A percentile compares a stretch with the other conserved stretches of the same genome.
These are phyloP conservation scores for Cryphonectria naterciae DNA, from an alignment of 2,329 filamentous ascomycete genomes.

Conservation along the genomic window DNA sequence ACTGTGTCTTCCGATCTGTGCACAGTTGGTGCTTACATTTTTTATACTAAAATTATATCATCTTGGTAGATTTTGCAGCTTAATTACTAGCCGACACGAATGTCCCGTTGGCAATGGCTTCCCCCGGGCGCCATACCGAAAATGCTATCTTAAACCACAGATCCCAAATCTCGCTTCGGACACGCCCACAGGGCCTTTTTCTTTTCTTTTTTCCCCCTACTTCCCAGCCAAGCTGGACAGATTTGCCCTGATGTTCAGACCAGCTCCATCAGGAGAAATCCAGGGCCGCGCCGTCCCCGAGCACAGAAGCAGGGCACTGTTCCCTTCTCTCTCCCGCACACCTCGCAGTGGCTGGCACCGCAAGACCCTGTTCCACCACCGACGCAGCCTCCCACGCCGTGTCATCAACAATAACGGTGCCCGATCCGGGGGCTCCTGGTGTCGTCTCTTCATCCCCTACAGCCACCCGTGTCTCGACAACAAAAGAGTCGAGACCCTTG, in stretches of 20 bases:
- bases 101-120: background rate
- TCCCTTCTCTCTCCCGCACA: background rate
- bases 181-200: background rate
- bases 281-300: background rate
- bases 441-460: background rate
- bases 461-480: background rate
- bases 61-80: background rate
- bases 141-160: background rate
- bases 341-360: background rate
- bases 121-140: background rate
- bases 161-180: background rate
- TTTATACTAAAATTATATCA: background rate
- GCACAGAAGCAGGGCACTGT: background rate
- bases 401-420: background rate
- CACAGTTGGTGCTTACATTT: background rate
- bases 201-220: too few species aligned
- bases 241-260: too few species aligned
- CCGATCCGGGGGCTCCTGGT: background rate
- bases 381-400: background rate
- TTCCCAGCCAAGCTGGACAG: background rate
- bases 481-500: background rate
- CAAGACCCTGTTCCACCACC: background rate
- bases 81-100: background rate
- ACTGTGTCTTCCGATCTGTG: background rate
- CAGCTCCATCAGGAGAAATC: background rate